phyloP scores from a whole-genome alignment of 805 yeast genomes.

The Ogataea methylovora region DNA sequence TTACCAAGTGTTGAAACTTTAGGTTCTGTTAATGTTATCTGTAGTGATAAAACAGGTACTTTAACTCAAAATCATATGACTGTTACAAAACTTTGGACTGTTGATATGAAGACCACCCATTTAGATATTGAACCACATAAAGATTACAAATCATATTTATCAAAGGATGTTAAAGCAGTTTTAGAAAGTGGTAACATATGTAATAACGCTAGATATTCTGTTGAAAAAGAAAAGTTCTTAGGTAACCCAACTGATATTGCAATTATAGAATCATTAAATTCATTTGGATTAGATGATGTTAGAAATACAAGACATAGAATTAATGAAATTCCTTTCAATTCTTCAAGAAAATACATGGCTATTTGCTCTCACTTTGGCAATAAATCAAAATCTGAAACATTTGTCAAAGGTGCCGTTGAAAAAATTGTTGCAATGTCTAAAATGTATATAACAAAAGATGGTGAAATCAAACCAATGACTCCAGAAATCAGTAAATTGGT shows the following conservation, averaged over 20 bases:
- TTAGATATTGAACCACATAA: constrained; percentile 37
- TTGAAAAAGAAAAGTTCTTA: constrained; percentile 59
- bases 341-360: constrained; percentile 87
- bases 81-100: constrained; percentile 74
- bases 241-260: constrained; percentile 98
- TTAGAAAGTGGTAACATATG: constrained; percentile 66
- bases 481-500: constrained; percentile 41
- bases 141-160: constrained; percentile 34
- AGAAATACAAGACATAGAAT: constrained; percentile 54
- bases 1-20: constrained; percentile 93
- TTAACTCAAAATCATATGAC: constrained; percentile 90
- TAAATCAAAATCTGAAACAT: constrained; percentile 46
- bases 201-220: constrained; percentile 65
- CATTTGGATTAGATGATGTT: constrained; percentile 64
- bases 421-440: constrained; percentile 54
- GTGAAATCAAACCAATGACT: constrained; percentile 52
- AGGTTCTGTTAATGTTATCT: constrained; percentile 89
- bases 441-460: constrained; percentile 50
- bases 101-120: constrained; percentile 41
- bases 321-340: constrained; percentile 78
- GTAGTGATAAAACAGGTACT: constrained; percentile 89
- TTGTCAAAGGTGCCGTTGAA: constrained; percentile 90
- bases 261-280: constrained; percentile 61
- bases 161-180: constrained; percentile 46
- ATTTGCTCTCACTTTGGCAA: constrained; percentile 58